Base-by-base conservation (phyloP, 2,329 filamentous ascomycete species). In the Microcyclospora tardicrescens region DNA sequence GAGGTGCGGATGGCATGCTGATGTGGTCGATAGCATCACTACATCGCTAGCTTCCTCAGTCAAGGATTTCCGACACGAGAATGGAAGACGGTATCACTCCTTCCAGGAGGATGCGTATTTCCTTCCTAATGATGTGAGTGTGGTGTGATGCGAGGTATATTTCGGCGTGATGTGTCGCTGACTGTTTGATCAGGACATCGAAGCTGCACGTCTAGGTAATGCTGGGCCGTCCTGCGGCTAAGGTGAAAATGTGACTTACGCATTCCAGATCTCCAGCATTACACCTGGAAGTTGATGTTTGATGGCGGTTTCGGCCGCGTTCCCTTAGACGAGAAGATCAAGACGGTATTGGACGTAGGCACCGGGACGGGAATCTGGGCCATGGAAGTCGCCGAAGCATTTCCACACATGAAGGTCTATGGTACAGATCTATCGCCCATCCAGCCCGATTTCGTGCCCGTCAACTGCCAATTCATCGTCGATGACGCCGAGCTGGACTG, bases 301-400 rank as follows among this genome's bases (percentile, higher is more conserved):
- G 43, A 41, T 35, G 44, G 40, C 13, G 30, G 33, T n/a, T 40
- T 52, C 15, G 44, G 47, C 37, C 43, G 50, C 12, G 46, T 49
- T 10, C 49, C 49, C 4, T 40, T 50, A 13, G 38, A 34, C 13
- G 24, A 42, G 10, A 40, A 40, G n/a, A 36, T 36, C 24, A 36
- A 32, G 38, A 31, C 14, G 12, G 47, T 61, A 5, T 51, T 71
- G 0, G 67, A 70, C 47, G 51, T 65, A 15, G 66, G 66, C 9
- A 68, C 65, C 1, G 67, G 67, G 0, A 70, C 67, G 2, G 66
- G 65, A 10, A 50, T 59, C 36, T 54, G 51, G 51, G 51, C 51
- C 16, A 52, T 52, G 9, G 47, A 46, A 10, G 59, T 64, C 27
- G 46, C 46, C 13, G 44, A 48, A 33, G 41, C 38, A 12, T 45